Evolutionary conservation across 2,329 filamentous ascomycete genomes (phyloP).

Genomic region (Nothophaeocryptopus gaeumannii): DNA sequence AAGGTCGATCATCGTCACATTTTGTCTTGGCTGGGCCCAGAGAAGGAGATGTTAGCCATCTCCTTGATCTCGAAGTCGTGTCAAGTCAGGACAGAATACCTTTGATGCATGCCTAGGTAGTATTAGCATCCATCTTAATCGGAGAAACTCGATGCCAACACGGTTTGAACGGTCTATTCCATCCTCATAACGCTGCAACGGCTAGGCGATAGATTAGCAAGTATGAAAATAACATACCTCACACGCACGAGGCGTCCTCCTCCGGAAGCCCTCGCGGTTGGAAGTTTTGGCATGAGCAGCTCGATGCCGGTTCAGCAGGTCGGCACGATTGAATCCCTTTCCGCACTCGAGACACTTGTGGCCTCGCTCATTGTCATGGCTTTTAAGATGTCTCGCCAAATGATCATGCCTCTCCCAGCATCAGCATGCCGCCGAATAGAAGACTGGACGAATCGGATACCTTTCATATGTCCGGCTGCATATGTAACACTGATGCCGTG

Average conservation of each 20-base stretch:
- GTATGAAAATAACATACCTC: conserved; percentile 13
- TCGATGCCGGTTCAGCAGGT: conserved; percentile 29
- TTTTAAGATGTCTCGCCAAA: conserved; percentile 27
- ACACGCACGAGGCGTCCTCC: conserved; percentile 26
- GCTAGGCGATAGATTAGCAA: too few relatives aligned
- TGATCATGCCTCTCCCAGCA: conserved; percentile 23
- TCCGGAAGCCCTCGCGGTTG: conserved; percentile 23
- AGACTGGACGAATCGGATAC: too few relatives aligned
- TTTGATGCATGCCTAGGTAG: too few relatives aligned
- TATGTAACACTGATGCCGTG: conserved; percentile 25
- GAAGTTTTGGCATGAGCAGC: conserved; percentile 23
- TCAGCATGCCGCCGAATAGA: too few relatives aligned
- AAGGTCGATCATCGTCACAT: conserved; percentile 28
- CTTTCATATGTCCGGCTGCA: conserved; percentile 24
- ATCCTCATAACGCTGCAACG: too few relatives aligned
- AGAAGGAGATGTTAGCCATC: too few relatives aligned
- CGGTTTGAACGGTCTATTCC: too few relatives aligned
- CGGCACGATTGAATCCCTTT: conserved; percentile 31
- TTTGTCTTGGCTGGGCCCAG: conserved; percentile 1
- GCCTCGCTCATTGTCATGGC: conserved; percentile 28
- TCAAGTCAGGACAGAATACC: too few relatives aligned
- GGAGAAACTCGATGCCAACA: too few relatives aligned
- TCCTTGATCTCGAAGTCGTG: too few relatives aligned
- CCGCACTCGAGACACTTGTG: conserved; percentile 27
- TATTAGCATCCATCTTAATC: too few relatives aligned